Percentiles rank a stretch among this genome's conserved stretches.
Conservation (phyloP, 2,329 filamentous ascomycete genomes). For the Scedosporium aurantiacum region DNA sequence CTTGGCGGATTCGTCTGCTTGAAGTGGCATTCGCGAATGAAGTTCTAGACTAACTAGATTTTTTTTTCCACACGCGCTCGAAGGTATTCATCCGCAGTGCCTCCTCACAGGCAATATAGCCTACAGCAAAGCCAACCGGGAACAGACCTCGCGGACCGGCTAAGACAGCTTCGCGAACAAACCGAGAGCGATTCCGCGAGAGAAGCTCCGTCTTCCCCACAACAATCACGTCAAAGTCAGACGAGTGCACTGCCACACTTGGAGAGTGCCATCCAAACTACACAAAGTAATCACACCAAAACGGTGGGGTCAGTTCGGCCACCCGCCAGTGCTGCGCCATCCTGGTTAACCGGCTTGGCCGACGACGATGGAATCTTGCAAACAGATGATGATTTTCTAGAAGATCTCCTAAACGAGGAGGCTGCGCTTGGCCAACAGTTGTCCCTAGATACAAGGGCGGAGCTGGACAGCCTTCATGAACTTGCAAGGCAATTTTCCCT, state of each 20-base stretch:
- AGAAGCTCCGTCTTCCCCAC: constrained; percentile 10
- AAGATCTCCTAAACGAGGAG: constrained; percentile 36
- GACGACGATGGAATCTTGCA: constrained; percentile 20
- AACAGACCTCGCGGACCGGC: constrained; percentile 38
- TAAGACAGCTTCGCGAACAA: constrained; percentile 37
- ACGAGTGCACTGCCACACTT: neutral
- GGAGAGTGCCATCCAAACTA: neutral
- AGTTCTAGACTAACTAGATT: too few species aligned
- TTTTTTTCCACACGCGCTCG: constrained; percentile 2
- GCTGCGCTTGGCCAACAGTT: constrained; percentile 17
- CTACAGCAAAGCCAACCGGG: constrained; percentile 26
- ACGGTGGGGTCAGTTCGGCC: neutral
- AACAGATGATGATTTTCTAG: constrained; percentile 40
- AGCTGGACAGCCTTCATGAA: constrained; percentile 1
- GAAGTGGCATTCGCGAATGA: too few species aligned
- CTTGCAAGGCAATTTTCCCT: constrained; percentile 3
- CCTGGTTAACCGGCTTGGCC: neutral
- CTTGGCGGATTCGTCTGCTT: too few species aligned
- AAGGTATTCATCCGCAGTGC: neutral
- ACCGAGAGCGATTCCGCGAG: constrained; percentile 17
- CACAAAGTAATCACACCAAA: neutral
- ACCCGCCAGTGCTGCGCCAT: neutral
- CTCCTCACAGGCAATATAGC: constrained; percentile 15
- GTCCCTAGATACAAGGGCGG: neutral
- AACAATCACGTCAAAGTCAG: neutral